Evolutionary conservation across 2,329 filamentous ascomycete genomes (phyloP).

Genomic region (Scorias spongiosa): DNA sequence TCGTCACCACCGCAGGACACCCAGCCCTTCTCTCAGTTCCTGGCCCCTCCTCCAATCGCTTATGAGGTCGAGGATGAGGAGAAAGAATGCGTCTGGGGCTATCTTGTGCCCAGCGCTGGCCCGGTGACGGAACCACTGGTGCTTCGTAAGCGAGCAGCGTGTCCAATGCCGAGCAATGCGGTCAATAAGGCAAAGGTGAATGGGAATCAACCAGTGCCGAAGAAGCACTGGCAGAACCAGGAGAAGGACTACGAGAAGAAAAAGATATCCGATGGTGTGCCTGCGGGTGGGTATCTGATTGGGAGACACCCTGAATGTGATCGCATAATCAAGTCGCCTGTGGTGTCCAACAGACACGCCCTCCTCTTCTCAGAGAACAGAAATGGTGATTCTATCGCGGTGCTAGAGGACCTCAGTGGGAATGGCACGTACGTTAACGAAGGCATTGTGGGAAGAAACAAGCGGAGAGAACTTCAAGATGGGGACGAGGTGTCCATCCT

Average conservation of each 20-base stretch:
- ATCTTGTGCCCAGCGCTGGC: slow-evolving; percentile 64
- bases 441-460: slow-evolving; percentile 77
- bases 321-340: slow-evolving; percentile 55
- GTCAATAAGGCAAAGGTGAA: slow-evolving; percentile 17
- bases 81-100: slow-evolving; percentile 86
- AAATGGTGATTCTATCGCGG: slow-evolving; percentile 44
- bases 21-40: slow-evolving; percentile 66
- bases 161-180: slow-evolving; percentile 39
- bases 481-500: slow-evolving; percentile 83
- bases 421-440: slow-evolving; percentile 97
- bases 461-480: slow-evolving; percentile 73
- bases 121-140: slow-evolving; percentile 42
- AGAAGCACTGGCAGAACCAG: slow-evolving; percentile 39
- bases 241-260: slow-evolving; percentile 47
- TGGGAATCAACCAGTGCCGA: slow-evolving; percentile 31
- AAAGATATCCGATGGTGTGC: slow-evolving; percentile 35
- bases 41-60: slow-evolving; percentile 53
- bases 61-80: slow-evolving; percentile 77
- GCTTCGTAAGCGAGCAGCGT: slow-evolving; percentile 57
- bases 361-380: slow-evolving; percentile 50
- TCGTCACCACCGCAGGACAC: slow-evolving; percentile 61
- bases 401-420: slow-evolving; percentile 84
- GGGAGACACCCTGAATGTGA: slow-evolving; percentile 83
- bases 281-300: slow-evolving; percentile 75
- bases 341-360: slow-evolving; percentile 77